Base-by-base conservation (phyloP, 2,329 filamentous ascomycete species). In the Teratosphaeria pseudoeucalypti region DNA sequence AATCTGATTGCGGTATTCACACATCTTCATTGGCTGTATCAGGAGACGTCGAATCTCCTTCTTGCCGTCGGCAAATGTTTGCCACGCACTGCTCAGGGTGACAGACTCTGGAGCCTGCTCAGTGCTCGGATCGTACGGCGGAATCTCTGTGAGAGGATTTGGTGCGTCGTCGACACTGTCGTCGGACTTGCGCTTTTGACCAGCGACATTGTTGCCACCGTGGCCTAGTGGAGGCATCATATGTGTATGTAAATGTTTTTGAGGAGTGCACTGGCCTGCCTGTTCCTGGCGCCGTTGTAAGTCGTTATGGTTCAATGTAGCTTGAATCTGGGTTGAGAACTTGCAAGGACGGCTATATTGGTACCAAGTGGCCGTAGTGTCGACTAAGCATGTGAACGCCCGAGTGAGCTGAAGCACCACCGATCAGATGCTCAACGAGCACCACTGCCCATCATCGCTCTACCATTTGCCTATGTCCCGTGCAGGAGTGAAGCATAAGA, bases 1-100 rank as follows among this genome's bases (percentile, higher is more conserved):
- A 27, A 61, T 32, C 6, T 9, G 32, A 43, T 55, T 49, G 37
- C 57, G 52, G 57, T 61, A 63, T 26, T n/a, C 34, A 2, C 34
- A 39, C 34, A 39, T 39, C 34, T 39, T 39, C 34, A 52, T 52
- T 3, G 26, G 26, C 12, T 23, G n/a, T 6, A 52, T 6, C 49
- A 52, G 12, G 19, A 52, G 12, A 3, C 12, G 3, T 11, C 26
- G 26, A 12, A 52, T n/a, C 19, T 52, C 11, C 49, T 52, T 27
- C 49, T 52, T 52, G 4, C 49, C 49, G 6, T 52, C 10, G 5
- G 14, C 10, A n/a, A 52, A 52, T 27, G 5, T 27, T 52, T 52
- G n/a, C 49, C 49, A 52, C 3, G 2, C 19, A 2, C 11, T 27
- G 49, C 19, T 23, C 19, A 52, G 49, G 6, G 49, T 52, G 12